Evolutionary conservation across 495 filamentous ascomycete genomes (phyloP).

Genomic region (Tirmania nivea): DNA sequence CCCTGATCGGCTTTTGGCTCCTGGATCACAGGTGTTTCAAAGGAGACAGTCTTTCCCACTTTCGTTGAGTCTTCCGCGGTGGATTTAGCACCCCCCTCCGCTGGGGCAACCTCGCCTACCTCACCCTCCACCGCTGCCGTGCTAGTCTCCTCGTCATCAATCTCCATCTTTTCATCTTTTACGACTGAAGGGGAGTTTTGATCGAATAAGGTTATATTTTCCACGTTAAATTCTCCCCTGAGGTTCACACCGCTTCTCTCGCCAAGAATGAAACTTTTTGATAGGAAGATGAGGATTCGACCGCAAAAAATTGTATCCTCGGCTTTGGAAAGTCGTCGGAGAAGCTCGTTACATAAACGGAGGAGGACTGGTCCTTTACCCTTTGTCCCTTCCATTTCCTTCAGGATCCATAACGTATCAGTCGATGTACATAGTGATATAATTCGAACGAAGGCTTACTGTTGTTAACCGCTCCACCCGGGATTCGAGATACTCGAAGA

Average conservation of each 20-base stretch:
- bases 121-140: conserved; percentile 5
- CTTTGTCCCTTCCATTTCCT: conserved; percentile 15
- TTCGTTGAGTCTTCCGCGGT: conserved; percentile 23
- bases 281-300: conserved; percentile 89
- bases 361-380: conserved; percentile 75
- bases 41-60: conserved; percentile 31
- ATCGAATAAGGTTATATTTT: conserved; percentile 83
- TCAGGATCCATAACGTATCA: neutral
- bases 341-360: conserved; percentile 80
- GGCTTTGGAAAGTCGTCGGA: conserved; percentile 72
- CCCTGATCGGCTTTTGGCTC: conserved; percentile 21
- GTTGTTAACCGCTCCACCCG: conserved; percentile 67
- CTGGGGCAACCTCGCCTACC: conserved; percentile 9
- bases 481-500: conserved; percentile 89
- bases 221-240: conserved; percentile 82
- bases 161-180: conserved; percentile 41
- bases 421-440: neutral
- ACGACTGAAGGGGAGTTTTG: conserved; percentile 25
- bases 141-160: conserved; percentile 22
- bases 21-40: conserved; percentile 23
- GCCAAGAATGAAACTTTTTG: conserved; percentile 86
- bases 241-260: conserved; percentile 95
- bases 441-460: conserved; percentile 13
- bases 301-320: conserved; percentile 96
- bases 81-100: conserved; percentile 18